These are phyloP conservation scores for Paramecium octaurelia DNA, from an alignment of 73 alveolate genomes.

Conservation along the genomic window DNA sequence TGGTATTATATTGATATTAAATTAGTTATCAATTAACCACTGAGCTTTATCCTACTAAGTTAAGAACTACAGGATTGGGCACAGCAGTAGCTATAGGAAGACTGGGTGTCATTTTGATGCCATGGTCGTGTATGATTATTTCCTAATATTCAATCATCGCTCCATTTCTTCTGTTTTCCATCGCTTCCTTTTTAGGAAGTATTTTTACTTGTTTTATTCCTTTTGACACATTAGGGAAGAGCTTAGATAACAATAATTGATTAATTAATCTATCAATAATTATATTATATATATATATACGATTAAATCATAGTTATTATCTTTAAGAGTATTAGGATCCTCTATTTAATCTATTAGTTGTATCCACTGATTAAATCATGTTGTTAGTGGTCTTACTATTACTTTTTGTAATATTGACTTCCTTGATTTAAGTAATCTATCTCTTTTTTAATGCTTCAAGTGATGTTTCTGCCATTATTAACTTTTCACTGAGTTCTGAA, in stretches of 20 bases:
- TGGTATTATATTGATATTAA: not conserved
- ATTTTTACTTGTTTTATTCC: not conserved
- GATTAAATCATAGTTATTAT: not conserved
- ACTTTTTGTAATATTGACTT: not conserved
- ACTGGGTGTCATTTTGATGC: constrained; percentile 53
- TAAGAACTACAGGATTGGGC: constrained; percentile 61
- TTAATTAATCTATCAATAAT: not conserved
- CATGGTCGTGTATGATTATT: constrained; percentile 56
- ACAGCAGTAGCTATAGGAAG: constrained; percentile 49
- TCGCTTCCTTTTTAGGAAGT: not conserved
- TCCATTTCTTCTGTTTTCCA: not conserved
- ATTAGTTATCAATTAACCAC: constrained; percentile 26
- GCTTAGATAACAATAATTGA: not conserved
- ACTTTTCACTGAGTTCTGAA: constrained; percentile 14
- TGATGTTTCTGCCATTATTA: constrained; percentile 29
- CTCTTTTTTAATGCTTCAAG: constrained; percentile 25
- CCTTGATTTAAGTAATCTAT: not conserved
- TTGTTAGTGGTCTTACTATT: not conserved
- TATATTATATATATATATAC: not conserved
- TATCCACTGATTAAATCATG: not conserved
- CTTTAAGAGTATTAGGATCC: not conserved
- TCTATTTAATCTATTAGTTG: not conserved
- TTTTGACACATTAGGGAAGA: not conserved
- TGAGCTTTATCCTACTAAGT: constrained; percentile 54
- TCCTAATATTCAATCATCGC: not conserved